A percentile compares a stretch with the other conserved stretches of the same genome.
Conservation (phyloP, 345 rosid species). For the Corchorus capsularis region DNA sequence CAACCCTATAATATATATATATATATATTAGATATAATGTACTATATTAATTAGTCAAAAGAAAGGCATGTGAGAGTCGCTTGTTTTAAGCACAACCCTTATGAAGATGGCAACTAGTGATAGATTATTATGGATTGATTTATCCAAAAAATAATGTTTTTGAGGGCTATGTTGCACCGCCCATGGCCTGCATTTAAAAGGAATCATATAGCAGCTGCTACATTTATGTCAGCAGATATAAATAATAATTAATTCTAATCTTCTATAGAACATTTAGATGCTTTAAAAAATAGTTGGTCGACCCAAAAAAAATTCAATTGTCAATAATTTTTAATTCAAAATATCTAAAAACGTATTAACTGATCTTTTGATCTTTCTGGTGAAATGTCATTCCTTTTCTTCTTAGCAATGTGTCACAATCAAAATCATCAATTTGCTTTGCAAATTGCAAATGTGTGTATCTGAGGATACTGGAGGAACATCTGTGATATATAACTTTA, state of each 20-base stretch:
- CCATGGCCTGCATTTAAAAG: neutral
- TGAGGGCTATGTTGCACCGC: neutral
- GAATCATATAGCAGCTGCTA: neutral
- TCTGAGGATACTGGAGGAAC: neutral
- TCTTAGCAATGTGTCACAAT: neutral
- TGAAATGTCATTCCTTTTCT: neutral
- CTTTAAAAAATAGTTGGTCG: too few relatives aligned
- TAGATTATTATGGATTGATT: neutral
- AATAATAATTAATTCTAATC: neutral
- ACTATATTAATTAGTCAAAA: neutral
- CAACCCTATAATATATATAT: too few relatives aligned
- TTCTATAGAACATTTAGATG: neutral
- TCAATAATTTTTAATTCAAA: neutral
- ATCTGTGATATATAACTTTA: neutral
- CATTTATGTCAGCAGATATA: neutral
- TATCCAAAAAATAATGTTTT: neutral
- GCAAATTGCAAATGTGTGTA: neutral
- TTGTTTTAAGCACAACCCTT: constrained; percentile 6
- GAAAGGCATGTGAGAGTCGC: constrained; percentile 10
- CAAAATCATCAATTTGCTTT: neutral
- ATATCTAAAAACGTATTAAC: neutral
- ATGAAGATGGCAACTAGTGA: neutral
- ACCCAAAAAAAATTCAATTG: neutral
- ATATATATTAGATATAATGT: neutral
- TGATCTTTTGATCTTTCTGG: neutral